phyloP scores from a whole-genome alignment of 176 grass and related monocot genomes.

The Themeda triandra region DNA sequence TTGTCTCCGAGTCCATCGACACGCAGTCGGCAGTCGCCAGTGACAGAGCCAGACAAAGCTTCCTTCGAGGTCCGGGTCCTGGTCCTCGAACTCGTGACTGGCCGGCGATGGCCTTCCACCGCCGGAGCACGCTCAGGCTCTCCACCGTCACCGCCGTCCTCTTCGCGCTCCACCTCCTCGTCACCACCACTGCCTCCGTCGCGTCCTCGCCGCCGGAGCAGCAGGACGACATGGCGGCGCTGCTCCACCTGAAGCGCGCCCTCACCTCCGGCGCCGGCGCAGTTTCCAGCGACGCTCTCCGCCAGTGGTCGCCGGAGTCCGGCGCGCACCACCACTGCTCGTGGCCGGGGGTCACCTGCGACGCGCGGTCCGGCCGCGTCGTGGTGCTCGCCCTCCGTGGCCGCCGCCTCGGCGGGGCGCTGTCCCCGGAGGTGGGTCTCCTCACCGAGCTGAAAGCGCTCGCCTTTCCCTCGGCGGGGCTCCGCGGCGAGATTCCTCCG shows the following conservation, averaged over 20 bases:
- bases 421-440: constrained; percentile 41
- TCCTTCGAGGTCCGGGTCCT: background rate
- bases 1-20: constrained; percentile 1
- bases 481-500: constrained; percentile 54
- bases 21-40: background rate
- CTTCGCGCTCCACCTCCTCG: constrained; percentile 25
- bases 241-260: constrained; percentile 54
- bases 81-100: constrained; percentile 33
- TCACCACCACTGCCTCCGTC: constrained; percentile 3
- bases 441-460: constrained; percentile 58
- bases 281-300: constrained; percentile 12
- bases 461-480: constrained; percentile 45
- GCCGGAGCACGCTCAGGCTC: background rate
- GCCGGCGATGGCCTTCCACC: constrained; percentile 49
- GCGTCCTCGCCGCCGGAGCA: background rate
- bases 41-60: background rate
- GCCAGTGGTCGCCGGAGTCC: constrained; percentile 20
- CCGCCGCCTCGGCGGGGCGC: constrained; percentile 32
- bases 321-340: constrained; percentile 55
- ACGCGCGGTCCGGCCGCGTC: constrained; percentile 44
- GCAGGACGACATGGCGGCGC: constrained; percentile 36
- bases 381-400: constrained; percentile 39
- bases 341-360: constrained; percentile 57
- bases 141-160: background rate
- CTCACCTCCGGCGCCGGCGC: constrained; percentile 26